Conservation (phyloP, 2,329 filamentous ascomycete genomes). For the Beauveria australis region DNA sequence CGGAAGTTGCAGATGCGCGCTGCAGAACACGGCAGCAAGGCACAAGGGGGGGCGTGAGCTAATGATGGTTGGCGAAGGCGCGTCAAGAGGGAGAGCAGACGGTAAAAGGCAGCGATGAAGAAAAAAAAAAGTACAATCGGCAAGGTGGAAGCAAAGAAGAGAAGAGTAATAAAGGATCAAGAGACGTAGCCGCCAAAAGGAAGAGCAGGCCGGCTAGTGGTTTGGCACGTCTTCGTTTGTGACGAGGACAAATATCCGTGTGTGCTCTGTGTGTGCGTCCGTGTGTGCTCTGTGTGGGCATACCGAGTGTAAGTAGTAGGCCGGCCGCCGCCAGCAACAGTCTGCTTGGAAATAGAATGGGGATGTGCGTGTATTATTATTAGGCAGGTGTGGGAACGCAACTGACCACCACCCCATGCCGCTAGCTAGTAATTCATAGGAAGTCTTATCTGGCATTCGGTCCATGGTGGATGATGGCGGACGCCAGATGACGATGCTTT, state of each 20-base stretch:
- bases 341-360: slow-evolving; percentile 2
- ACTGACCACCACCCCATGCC: not conserved
- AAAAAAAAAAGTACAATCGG: not conserved
- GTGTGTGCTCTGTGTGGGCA: not conserved
- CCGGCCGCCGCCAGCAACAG: not conserved
- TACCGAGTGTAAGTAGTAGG: not conserved
- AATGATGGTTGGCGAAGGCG: not conserved
- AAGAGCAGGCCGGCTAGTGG: not conserved
- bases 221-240: not conserved
- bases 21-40: not conserved
- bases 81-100: not conserved
- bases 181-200: not conserved
- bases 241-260: not conserved
- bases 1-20: slow-evolving; percentile 3
- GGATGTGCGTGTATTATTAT: not conserved
- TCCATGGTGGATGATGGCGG: not conserved
- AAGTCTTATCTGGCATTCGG: slow-evolving; percentile 1
- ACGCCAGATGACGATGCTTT: slow-evolving; percentile 1
- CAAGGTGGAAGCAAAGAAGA: not conserved
- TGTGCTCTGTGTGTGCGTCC: not conserved
- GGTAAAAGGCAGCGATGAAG: not conserved
- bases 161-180: not conserved
- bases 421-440: not conserved
- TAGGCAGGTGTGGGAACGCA: not conserved
- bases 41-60: not conserved